Evolutionary conservation across 1,284 basidiomycete genomes (phyloP), one percentile per base, ranked within the genome.

Genomic region (Entoloma clypeatum): DNA sequence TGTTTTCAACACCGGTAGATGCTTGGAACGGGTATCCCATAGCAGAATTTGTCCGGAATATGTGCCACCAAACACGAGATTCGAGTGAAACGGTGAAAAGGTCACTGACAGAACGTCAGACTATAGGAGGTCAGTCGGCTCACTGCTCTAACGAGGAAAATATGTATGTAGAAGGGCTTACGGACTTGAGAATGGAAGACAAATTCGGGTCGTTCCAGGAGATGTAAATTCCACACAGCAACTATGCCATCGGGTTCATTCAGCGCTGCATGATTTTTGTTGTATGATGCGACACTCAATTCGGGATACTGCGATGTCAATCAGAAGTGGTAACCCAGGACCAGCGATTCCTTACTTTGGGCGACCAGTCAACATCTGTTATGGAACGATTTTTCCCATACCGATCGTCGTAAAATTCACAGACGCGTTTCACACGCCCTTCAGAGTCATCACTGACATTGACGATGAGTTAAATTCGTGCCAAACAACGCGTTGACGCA

Each of bases 1-100:
- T 4, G 95, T 96, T 68, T 98, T 99, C 45, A 98, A 74, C 1
- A 98, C 92, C 0, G 96, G 95, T 4, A 97, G 69, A 57, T 95
- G 91, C 55, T 95, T 93, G 1, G 93, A 90, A 32, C 95, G 81
- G n/a, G 94, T 98, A 61, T 99, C 95, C 96, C 96, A 99, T 1
- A 99, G 75, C 26, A 99, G 68, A 42, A 99, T 95, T 67, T 99
- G 96, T 6, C 96, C 96, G 19, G 92, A 95, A 61, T 99, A 98
- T 8, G 94, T 97, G 8, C 96, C 96, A 38, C 96, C 96, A 51
- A 98, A 95, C 29, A 99, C 79, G 6, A 99, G 79, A 53, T 96
- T 98, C 1, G 96, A 90, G 62, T 99, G 94, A 66, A 97, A 99
- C 0, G 96, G 94, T 0, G 94, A 97, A 61, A 99, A 98, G 10